These are phyloP conservation scores for Wallacemonas sp. DNA, from an alignment of 208 protist species.

Conservation along the genomic window DNA sequence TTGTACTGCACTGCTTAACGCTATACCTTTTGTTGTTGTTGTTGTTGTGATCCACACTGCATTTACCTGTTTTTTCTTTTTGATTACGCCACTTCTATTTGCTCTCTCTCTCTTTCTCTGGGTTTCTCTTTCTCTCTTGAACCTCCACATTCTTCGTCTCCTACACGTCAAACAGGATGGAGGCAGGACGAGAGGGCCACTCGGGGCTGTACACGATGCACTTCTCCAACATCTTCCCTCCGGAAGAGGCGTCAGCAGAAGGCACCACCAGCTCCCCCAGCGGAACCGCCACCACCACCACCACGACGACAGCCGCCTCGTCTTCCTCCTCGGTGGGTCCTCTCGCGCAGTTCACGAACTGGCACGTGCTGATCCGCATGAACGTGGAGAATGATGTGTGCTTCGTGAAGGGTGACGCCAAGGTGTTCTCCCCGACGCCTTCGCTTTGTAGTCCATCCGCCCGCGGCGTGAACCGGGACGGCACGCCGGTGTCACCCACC, in stretches of 20 bases:
- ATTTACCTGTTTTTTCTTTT: neutral
- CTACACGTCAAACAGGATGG: slow-evolving; percentile 26
- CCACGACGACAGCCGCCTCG: slow-evolving; percentile 17
- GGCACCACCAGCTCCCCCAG: slow-evolving; percentile 3
- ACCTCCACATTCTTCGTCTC: neutral
- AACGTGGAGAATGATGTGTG: slow-evolving; percentile 76
- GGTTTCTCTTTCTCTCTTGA: neutral
- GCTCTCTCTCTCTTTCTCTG: slow-evolving; percentile 2
- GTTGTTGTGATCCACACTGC: neutral
- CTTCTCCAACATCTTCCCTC: slow-evolving; percentile 70
- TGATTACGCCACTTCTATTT: neutral
- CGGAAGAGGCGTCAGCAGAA: slow-evolving; percentile 25
- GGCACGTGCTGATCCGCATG: slow-evolving; percentile 84
- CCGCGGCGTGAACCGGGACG: slow-evolving; percentile 55
- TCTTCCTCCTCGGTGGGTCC: slow-evolving; percentile 30
- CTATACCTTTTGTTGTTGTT: slow-evolving; percentile 5
- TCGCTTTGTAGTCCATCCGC: slow-evolving; percentile 55
- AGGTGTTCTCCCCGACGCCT: slow-evolving; percentile 77
- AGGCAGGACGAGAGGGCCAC: slow-evolving; percentile 57
- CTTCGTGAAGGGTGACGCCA: slow-evolving; percentile 70
- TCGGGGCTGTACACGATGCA: slow-evolving; percentile 83
- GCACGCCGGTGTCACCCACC: slow-evolving; percentile 32
- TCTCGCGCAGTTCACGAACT: slow-evolving; percentile 63
- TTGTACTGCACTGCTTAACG: neutral
- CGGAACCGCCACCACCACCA: slow-evolving; percentile 10